Evolutionary conservation across 129 eudicot genomes (phyloP).

Genomic region (Pulicaria dysenterica): DNA sequence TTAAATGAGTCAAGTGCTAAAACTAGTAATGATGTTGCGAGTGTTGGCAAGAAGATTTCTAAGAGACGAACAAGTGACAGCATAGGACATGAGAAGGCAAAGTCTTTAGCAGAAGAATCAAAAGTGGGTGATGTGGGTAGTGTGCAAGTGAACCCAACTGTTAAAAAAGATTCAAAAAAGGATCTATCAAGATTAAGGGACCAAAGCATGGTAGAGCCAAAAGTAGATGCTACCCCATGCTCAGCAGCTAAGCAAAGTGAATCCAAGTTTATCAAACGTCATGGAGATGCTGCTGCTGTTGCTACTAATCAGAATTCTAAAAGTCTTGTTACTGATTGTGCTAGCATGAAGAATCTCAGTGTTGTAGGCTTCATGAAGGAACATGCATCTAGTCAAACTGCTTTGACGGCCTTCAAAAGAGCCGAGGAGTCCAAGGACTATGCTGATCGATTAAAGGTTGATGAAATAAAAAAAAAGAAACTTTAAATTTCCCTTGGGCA

Average conservation of each 20-base stretch:
- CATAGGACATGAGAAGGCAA: slow-evolving; percentile 29
- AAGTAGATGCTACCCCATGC: slow-evolving; percentile 28
- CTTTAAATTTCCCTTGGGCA: too few species aligned
- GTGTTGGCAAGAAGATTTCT: slow-evolving; percentile 37
- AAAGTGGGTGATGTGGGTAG: slow-evolving; percentile 28
- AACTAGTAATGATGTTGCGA: slow-evolving; percentile 26
- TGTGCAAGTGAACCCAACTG: slow-evolving; percentile 19
- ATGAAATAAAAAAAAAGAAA: too few species aligned
- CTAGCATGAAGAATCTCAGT: slow-evolving; percentile 31
- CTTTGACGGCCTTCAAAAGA: slow-evolving; percentile 58
- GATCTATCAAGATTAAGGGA: slow-evolving; percentile 32
- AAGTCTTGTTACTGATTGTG: slow-evolving; percentile 33
- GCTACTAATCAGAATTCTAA: slow-evolving; percentile 30
- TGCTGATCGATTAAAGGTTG: slow-evolving; percentile 82
- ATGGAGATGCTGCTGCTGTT: slow-evolving; percentile 19
- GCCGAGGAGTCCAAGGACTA: slow-evolving; percentile 63
- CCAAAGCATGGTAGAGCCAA: slow-evolving; percentile 32
- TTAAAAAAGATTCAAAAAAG: slow-evolving; percentile 24
- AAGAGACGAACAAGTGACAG: slow-evolving; percentile 31
- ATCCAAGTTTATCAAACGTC: slow-evolving; percentile 43
- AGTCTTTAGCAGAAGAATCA: slow-evolving; percentile 25
- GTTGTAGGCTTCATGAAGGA: slow-evolving; percentile 47
- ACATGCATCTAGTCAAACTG: slow-evolving; percentile 46
- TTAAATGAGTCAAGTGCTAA: slow-evolving; percentile 22
- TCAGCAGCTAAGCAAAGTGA: slow-evolving; percentile 36